Evolutionary conservation across 352 stramenopile species (phyloP), one percentile per base, ranked within the genome.

Genomic region (Hyaloperonospora brassicae): DNA sequence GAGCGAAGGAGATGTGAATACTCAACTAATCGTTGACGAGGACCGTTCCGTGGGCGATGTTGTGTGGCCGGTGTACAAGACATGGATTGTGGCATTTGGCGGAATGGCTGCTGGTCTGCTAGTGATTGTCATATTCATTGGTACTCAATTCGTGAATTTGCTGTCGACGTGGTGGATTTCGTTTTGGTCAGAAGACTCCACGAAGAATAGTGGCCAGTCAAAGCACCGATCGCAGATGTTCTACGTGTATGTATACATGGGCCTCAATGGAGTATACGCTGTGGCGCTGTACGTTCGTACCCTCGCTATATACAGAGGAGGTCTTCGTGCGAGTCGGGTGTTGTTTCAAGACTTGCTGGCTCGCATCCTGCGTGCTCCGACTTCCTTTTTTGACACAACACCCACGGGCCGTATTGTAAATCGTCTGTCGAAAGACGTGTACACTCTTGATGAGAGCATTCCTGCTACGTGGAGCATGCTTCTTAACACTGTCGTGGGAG

Each of bases 161-260:
- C 81, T 60, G 42, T 90, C 61, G 54, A 95, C 61, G 62, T 97
- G 64, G 58, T 76, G 68, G 68, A 55, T 76, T 6, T 72, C 64
- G 10, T 71, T 62, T 36, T 76, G 67, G 67, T 73, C 67, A n/a
- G 64, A 73, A 35, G 54, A 73, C 31, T 64, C 38, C 6, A 51
- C 59, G 10, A 39, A 68, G 13, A 55, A 60, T 12, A 31, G 42
- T 2, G n/a, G 58, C 4, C 24, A 59, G 12, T 17, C 49, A 13
- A 27, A 76, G 34, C 52, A 51, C n/a, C 47, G 72, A 36, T 75
- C 73, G 24, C 61, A 84, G 51, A 82, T 86, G 73, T 89, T 65
- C 54, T 95, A 89, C 55, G 55, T 96, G n/a, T 79, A 82, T 48
- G 69, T 96, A 22, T 96, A 89, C 54, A 77, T 93, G 49, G 65